Conservation (phyloP, 768 basidiomycete species). For the Lactarius hengduanensis region DNA sequence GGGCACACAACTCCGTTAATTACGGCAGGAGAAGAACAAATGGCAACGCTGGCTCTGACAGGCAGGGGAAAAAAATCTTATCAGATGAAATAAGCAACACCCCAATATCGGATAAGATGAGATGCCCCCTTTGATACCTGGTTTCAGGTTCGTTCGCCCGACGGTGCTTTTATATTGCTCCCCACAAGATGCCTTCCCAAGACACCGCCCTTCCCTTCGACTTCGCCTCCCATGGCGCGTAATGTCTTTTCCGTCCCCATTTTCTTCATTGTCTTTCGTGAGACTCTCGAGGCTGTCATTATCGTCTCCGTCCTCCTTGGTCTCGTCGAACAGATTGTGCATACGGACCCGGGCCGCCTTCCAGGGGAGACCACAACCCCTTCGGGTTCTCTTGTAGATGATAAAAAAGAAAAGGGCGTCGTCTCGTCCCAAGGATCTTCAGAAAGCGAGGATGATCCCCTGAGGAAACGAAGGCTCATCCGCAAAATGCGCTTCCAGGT, state of each 20-base stretch:
- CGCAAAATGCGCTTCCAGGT: conserved; percentile 72
- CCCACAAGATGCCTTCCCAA: conserved; percentile 6
- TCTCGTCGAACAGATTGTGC: conserved; percentile 83
- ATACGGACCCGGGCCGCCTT: conserved; percentile 3
- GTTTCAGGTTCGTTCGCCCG: conserved; percentile 3
- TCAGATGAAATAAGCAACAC: conserved; percentile 25
- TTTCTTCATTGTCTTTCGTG: conserved; percentile 95
- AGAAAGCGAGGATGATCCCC: conserved; percentile 21
- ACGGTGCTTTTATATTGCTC: conserved; percentile 26
- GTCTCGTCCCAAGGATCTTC: conserved; percentile 18
- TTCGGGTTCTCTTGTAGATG: not conserved
- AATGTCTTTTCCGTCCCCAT: conserved; percentile 87
- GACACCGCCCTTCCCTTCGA: not conserved
- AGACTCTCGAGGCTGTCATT: conserved; percentile 89
- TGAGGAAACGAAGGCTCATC: conserved; percentile 45
- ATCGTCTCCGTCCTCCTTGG: conserved; percentile 90
- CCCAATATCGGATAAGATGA: conserved; percentile 21
- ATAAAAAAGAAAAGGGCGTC: conserved; percentile 11
- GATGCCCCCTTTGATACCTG: conserved; percentile 6
- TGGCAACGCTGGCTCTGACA: not conserved
- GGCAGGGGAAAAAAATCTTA: conserved; percentile 20
- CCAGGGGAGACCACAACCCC: not conserved
- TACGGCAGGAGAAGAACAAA: not conserved
- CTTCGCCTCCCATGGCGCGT: conserved; percentile 51
- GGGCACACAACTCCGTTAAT: not conserved